A percentile compares a stretch with the other conserved stretches of the same genome.
Conservation (phyloP, 805 yeast species). For the Saccharomyces mikatae region DNA sequence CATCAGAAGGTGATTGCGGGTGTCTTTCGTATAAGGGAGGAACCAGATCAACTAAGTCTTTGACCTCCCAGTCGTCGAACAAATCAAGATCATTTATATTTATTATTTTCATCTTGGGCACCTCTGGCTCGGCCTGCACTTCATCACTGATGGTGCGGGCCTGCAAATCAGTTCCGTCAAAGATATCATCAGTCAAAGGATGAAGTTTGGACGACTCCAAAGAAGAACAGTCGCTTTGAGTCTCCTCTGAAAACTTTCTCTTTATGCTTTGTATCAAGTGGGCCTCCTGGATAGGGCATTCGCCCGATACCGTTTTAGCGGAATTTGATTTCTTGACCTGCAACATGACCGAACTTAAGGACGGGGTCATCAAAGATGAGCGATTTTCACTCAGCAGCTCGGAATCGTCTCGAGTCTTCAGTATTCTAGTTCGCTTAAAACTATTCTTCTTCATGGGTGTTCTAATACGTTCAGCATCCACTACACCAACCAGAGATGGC, state of each 20-base stretch:
- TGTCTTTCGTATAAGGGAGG: constrained; percentile 18
- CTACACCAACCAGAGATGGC: not conserved
- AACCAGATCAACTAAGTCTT: constrained; percentile 14
- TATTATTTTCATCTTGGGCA: constrained; percentile 11
- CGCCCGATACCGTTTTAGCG: not conserved
- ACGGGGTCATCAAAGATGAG: constrained; percentile 13
- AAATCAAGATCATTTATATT: constrained; percentile 23
- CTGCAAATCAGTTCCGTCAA: not conserved
- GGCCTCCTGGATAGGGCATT: constrained; percentile 1
- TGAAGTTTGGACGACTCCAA: not conserved
- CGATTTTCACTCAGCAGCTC: not conserved
- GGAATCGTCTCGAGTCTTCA: not conserved
- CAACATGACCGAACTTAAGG: constrained; percentile 21
- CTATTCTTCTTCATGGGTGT: not conserved
- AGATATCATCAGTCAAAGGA: constrained; percentile 1
- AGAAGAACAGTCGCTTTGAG: not conserved
- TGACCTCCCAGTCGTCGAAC: constrained; percentile 10
- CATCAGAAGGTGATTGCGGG: not conserved
- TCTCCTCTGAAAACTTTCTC: constrained; percentile 6
- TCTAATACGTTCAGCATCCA: not conserved
- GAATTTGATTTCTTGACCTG: constrained; percentile 11
- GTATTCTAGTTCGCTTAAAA: not conserved
- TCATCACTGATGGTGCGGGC: not conserved
- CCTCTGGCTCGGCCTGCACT: not conserved
- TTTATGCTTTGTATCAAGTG: constrained; percentile 4